Conservation (phyloP, 805 yeast genomes). For the Scheffersomyces amazonensis region DNA sequence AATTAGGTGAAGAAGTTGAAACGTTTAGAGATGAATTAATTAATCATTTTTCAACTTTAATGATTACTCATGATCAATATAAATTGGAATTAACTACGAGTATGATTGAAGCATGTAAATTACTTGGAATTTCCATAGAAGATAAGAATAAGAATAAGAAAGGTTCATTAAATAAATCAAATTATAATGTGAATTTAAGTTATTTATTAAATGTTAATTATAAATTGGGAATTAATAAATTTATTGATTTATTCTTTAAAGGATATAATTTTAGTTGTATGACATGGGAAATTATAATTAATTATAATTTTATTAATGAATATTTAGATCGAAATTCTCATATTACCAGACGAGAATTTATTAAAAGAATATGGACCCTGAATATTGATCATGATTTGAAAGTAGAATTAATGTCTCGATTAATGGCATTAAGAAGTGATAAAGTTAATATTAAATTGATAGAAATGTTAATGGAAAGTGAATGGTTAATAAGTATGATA, state of each 20-base stretch:
- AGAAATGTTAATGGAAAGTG: slow-evolving; percentile 11
- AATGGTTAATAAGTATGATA: neutral
- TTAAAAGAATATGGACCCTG: slow-evolving; percentile 20
- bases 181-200: slow-evolving; percentile 20
- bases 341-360: slow-evolving; percentile 16
- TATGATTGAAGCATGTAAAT: slow-evolving; percentile 9
- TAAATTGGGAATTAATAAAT: slow-evolving; percentile 20
- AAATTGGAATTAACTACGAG: slow-evolving; percentile 5
- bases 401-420: slow-evolving; percentile 8
- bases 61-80: slow-evolving; percentile 1
- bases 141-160: neutral
- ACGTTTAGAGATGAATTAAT: slow-evolving; percentile 17
- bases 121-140: slow-evolving; percentile 3
- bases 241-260: slow-evolving; percentile 23
- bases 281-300: slow-evolving; percentile 32
- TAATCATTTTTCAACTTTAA: slow-evolving; percentile 11
- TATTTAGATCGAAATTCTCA: slow-evolving; percentile 13
- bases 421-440: slow-evolving; percentile 21
- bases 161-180: neutral
- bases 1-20: slow-evolving; percentile 19
- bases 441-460: slow-evolving; percentile 20
- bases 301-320: slow-evolving; percentile 21
- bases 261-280: slow-evolving; percentile 27
- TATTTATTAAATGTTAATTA: slow-evolving; percentile 24
- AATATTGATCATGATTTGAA: slow-evolving; percentile 8